Base-by-base conservation (phyloP, 2,329 filamentous ascomycete genomes). In the Lasiodiplodia hormozganensis region DNA sequence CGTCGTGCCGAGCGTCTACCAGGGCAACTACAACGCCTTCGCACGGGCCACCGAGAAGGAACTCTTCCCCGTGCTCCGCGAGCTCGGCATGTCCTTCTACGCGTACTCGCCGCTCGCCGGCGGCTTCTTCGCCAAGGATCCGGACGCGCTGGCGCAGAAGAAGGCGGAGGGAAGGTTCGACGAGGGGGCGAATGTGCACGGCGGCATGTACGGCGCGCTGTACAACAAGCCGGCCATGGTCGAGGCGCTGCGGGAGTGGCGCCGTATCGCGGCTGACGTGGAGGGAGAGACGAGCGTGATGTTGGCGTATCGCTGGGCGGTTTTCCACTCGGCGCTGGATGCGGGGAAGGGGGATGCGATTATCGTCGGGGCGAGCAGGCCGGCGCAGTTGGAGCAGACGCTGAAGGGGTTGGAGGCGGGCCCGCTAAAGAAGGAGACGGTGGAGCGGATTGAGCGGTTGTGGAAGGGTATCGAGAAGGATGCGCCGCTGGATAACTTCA, bases 361-460 rank as follows among this genome's bases (percentile, higher is more conserved):
- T 31, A 84, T 89, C 43, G 82, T 90, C 69, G 88, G 88, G 11
- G 85, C 89, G 0, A 87, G 85, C 71, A 88, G 82, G 70, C 79
- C 86, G 69, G 73, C 77, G 21, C 88, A 89, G 75, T 74, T 89
- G 53, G 82, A 89, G 74, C 77, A 80, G 11, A 89, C 89, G 70
- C 76, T 90, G 53, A 80, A 76, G 52, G 85, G 88, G 73, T 71
- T 89, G n/a, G 86, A 88, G 73, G 89, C 89, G 75, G 88, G 92
- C 0, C 92, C 92, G 69, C 51, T 96, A 71, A 92, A 92, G 0
- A 87, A 91, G 16, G 92, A 93, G 36, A 90, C 96, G 18, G 85
- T 96, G 11, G 80, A 89, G 76, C 89, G 87, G 16, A 82, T 97
- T 68, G 92, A 97, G 73, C 83, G 92, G 78, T 92, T 92, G 5